phyloP scores from a whole-genome alignment of 208 protist genomes.

The Trypanosomatidae sp. region DNA sequence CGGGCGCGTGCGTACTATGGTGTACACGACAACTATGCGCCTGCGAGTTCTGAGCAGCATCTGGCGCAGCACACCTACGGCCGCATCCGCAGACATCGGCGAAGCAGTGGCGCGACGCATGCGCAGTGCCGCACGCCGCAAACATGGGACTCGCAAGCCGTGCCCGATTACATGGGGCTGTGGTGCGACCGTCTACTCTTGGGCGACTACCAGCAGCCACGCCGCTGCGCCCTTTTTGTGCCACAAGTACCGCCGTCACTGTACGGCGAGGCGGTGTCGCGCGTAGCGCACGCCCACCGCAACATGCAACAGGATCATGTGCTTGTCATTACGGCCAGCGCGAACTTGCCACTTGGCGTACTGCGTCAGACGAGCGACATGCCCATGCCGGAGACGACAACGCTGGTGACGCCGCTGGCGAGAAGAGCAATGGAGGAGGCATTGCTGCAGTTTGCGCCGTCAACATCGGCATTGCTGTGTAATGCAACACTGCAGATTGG shows the following conservation, averaged over 20 bases:
- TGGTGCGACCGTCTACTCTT: conserved; percentile 82
- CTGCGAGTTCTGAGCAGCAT: too few relatives aligned
- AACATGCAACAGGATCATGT: conserved; percentile 22
- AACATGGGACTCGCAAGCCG: conserved; percentile 54
- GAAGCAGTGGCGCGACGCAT: neutral
- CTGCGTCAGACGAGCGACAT: conserved; percentile 9
- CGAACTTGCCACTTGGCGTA: conserved; percentile 32
- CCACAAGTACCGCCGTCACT: conserved; percentile 23
- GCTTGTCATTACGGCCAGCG: conserved; percentile 31
- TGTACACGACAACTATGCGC: conserved; percentile 1
- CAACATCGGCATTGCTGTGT: neutral
- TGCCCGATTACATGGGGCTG: conserved; percentile 49
- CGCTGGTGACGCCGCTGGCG: neutral
- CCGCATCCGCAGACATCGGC: neutral
- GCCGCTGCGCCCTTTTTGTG: conserved; percentile 45
- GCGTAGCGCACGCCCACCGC: conserved; percentile 39
- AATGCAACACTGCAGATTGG: conserved; percentile 24
- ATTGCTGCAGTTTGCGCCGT: conserved; percentile 6
- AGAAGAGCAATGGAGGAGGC: too few relatives aligned
- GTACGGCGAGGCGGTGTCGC: conserved; percentile 32
- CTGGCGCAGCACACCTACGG: neutral
- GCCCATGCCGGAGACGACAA: neutral
- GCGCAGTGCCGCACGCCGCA: conserved; percentile 27
- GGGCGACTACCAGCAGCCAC: conserved; percentile 29
- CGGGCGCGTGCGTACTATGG: conserved; percentile 17